Evolutionary conservation across 768 basidiomycete species (phyloP), one percentile per base, ranked within the genome.

Genomic region (Tulasnella sp.): DNA sequence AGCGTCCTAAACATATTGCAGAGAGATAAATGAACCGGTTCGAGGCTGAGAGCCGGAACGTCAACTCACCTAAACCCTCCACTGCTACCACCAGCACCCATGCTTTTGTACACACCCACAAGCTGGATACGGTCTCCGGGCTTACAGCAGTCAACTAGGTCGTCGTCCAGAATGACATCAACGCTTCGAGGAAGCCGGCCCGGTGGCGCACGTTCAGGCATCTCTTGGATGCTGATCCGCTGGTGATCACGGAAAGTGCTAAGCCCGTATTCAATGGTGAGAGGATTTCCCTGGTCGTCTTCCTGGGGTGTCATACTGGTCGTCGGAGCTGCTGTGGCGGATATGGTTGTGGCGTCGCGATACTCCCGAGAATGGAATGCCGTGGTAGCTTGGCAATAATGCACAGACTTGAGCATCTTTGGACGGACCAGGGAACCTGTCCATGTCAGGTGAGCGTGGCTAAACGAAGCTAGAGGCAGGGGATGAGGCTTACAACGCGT

Each of bases 201-300:
- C 69, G 98, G 94, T 37, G 98, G 98, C 20, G 98, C 97, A 34
- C 98, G 92, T 87, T 99, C 98, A 3, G 98, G 98, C 97, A 99
- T 99, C 85, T 99, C 98, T 87, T 99, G 98, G 82, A 99, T 99
- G 86, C 93, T 96, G 85, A 99, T 95, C 82, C 96, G 92, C 86
- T 99, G 98, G 86, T 99, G 96, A 86, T 99, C 98, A 80, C 95
- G 89, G 88, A 98, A 99, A 11, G 94, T 91, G 84, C 94, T 95
- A 82, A 93, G 88, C 6, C 98, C 98, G 84, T 92, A 99, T 87
- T 99, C 98, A 83, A 93, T 98, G 86, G 96, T 91, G 75, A 99
- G 88, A 31, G 91, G 88, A 84, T 92, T 91, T 2, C 96, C 97
- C 77, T 97, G 93, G 60, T 96, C 96, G 85, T 99, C 96, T 69